Evolutionary conservation across 129 eudicot genomes (phyloP).

Genomic region (Kitagawia praeruptora): DNA sequence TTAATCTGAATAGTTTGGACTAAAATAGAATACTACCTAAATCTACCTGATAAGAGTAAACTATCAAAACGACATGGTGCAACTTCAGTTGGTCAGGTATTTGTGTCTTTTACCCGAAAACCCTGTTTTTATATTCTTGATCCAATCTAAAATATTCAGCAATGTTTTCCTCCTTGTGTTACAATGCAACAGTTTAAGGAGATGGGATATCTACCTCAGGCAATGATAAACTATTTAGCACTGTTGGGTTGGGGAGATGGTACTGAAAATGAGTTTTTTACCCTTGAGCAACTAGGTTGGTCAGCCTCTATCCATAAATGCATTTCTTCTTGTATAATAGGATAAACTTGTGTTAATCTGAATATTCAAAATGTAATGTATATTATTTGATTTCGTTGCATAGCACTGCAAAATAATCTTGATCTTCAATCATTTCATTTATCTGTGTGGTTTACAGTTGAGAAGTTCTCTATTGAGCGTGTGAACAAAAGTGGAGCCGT

Average conservation of each 20-base stretch:
- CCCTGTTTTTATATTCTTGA: not conserved
- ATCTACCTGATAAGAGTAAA: constrained; percentile 97
- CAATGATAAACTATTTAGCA: constrained; percentile 85
- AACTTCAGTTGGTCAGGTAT: constrained; percentile 99
- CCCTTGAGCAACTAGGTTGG: constrained; percentile 84
- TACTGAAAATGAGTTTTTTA: constrained; percentile 82
- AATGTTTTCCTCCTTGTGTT: constrained; percentile 2
- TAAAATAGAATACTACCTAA: too few relatives aligned
- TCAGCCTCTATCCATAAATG: constrained; percentile 3
- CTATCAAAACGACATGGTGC: constrained; percentile 98
- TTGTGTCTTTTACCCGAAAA: constrained; percentile 4
- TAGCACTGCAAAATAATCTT: too few relatives aligned
- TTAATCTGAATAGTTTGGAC: too few relatives aligned
- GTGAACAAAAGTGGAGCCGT: constrained; percentile 93
- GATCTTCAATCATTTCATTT: not conserved
- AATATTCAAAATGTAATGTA: not conserved
- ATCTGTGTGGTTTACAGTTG: constrained; percentile 52
- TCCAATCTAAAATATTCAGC: not conserved
- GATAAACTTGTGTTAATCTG: not conserved
- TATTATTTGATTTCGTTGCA: too few relatives aligned
- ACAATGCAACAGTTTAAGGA: constrained; percentile 60
- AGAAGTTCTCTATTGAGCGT: constrained; percentile 83
- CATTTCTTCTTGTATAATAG: constrained; percentile 10
- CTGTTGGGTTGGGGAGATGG: constrained; percentile 99
- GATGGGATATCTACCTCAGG: constrained; percentile 88